Conservation (phyloP, 805 yeast genomes). For the Sugiyamaella lignohabitans region DNA sequence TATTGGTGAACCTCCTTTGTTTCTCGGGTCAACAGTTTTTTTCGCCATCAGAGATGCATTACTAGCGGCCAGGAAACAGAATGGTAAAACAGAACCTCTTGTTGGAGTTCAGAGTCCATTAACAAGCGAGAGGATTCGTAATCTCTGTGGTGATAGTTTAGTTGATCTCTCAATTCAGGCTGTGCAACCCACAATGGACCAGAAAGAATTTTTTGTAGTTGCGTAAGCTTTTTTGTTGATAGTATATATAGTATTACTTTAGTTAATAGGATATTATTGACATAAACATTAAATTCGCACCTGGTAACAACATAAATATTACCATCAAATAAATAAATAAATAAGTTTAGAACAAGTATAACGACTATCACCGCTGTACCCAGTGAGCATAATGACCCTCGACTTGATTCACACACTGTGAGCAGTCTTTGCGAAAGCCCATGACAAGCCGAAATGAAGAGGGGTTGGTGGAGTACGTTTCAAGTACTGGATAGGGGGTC, state of each 20-base stretch:
- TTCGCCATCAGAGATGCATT: conserved; percentile 43
- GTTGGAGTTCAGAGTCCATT: conserved; percentile 34
- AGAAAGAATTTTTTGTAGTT: conserved; percentile 5
- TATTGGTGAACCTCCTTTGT: conserved; percentile 47
- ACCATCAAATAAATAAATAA: not conserved
- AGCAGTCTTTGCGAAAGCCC: conserved; percentile 6
- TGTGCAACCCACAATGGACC: conserved; percentile 2
- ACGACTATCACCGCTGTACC: not conserved
- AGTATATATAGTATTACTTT: not conserved
- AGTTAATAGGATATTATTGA: not conserved
- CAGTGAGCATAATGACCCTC: conserved; percentile 8
- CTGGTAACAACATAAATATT: no score
- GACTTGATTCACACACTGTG: conserved; percentile 2
- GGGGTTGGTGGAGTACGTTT: not conserved
- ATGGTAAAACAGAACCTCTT: conserved; percentile 23
- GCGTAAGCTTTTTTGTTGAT: not conserved
- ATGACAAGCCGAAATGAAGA: conserved; percentile 4
- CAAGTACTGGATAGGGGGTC: not conserved
- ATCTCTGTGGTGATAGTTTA: conserved; percentile 36
- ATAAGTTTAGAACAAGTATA: not conserved
- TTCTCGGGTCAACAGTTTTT: conserved; percentile 38
- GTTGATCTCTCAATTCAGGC: conserved; percentile 18
- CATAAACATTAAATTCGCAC: not conserved
- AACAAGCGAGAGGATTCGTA: conserved; percentile 41
- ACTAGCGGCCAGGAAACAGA: conserved; percentile 31